Evolutionary conservation across 1,284 basidiomycete species (phyloP), one percentile per base, ranked within the genome.

Genomic region (Leccinum pachyderme): DNA sequence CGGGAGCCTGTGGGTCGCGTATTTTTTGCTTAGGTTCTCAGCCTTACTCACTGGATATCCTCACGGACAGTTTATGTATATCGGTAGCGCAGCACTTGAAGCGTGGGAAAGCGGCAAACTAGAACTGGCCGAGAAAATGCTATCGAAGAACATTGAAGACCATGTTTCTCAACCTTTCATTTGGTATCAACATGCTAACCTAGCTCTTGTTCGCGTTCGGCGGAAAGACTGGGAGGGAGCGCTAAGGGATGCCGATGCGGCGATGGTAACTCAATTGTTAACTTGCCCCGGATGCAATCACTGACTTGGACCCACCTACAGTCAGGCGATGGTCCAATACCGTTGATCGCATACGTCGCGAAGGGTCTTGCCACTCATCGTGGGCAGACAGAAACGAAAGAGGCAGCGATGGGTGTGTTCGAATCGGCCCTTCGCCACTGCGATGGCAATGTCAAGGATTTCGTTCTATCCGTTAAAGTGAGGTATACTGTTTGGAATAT

Each of bases 381-480:
- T 11, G 47, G 33, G 39, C 41, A 47, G 27, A 29, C 51, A 27
- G 18, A 51, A 15, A 7, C 15, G 11, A 43, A 43, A 22, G 37
- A 29, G 5, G 15, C n/a, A 25, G 56, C 51, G 7, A n/a, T 31
- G 22, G 1, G 15, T 24, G 27, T 47, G 7, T 53, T 58, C 22
- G 31, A 18, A 28, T 37, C 25, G 18, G 46, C 46, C 2, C 22
- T 24, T 22, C 22, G 31, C 12, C 5, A 3, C 5, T 43, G 44
- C 28, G 15, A 12, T 4, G 18, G 47, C 24, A 29, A 29, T 37
- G 35, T 37, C n/a, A 37, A 37, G 28, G 7, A 11, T 15, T 52
- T 58, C 27, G 31, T 52, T 22, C n/a, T 46, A 45, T 58, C 45
- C n/a, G 6, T 59, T 13, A 37, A 58, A 46, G 57, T 52, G 43